Evolutionary conservation across 345 rosid species (phyloP), one percentile per base, ranked within the genome.

Genomic region (Mercurialis annua): DNA sequence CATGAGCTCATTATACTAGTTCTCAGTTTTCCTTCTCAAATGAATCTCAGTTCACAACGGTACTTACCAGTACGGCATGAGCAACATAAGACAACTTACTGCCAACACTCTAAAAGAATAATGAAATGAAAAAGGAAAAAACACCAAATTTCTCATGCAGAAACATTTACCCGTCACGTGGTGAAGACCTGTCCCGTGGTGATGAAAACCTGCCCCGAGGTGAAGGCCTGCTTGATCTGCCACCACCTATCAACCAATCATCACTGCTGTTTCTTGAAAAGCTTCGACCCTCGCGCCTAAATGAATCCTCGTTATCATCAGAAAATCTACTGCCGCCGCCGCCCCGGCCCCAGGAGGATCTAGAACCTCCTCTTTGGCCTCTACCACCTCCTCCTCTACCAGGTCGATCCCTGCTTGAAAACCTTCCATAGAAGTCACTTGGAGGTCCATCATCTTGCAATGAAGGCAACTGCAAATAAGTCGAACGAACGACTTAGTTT

Each of bases 391-490:
- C 77, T 15, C 86, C 89, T 55, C 92, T 84, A 33, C 91, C 66
- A 73, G 74, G 56, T 51, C 90, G 71, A 59, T 89, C 97, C 84
- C 92, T 80, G 70, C 78, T 70, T 59, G 92, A 86, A 80, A 89
- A 94, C 80, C 80, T 81, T 9, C 99, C 97, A 62, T 90, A 90
- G 80, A 71, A 82, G 76, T 89, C 97, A 68, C 85, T 76, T 10
- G 92, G 53, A 5, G 96, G 97, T 30, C 95, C 96, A 73, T 90
- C 96, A 72, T 94, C 99, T 84, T 94, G 96, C 76, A 93, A 79
- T 18, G 91, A 81, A 57, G 96, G 97, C 69, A 93, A 80, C 98
- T 93, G 87, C 77, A 62, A 48, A n/a, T 26, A 30, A 59, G 24
- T 54, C 12, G 29, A 34, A 43, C 3, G 44, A 56, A 49, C 4